Conservation (phyloP, 192 early-diverging fungal genomes). For the Neocallimastix lanati region DNA sequence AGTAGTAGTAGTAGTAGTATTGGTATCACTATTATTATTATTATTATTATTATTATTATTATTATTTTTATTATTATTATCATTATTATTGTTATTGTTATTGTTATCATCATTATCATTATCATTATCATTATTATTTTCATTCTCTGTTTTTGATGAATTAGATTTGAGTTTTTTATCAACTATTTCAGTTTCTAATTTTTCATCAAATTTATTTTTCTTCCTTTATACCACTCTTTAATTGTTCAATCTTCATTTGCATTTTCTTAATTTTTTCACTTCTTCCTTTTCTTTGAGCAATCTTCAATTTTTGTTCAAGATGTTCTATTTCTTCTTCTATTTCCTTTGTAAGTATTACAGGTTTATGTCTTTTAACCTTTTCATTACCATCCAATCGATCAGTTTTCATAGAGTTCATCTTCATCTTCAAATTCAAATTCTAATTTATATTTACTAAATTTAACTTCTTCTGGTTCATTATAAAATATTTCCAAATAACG, state of each 20-base stretch:
- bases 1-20: no score
- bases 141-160: constrained; percentile 43
- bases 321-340: constrained; percentile 90
- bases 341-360: constrained; percentile 31
- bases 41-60: no score
- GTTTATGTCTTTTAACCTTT: constrained; percentile 10
- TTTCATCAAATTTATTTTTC: constrained; percentile 1
- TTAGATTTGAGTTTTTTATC: background rate
- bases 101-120: constrained; percentile 1
- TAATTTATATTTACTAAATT: constrained; percentile 28
- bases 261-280: constrained; percentile 77
- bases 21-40: no score
- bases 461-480: constrained; percentile 49
- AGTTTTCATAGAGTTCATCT: constrained; percentile 5
- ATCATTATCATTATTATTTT: constrained; percentile 16
- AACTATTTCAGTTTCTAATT: background rate
- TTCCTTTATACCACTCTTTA: background rate
- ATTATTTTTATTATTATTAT: constrained; percentile 8
- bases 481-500: constrained; percentile 54
- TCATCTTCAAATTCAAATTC: constrained; percentile 40
- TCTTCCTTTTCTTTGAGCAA: no score
- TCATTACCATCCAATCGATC: constrained; percentile 2
- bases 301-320: constrained; percentile 88
- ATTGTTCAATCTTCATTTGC: background rate
- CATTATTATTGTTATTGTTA: constrained; percentile 12